These are phyloP conservation scores for Nicotiana knightiana DNA, from an alignment of 257 asterid species.

Conservation along the genomic window DNA sequence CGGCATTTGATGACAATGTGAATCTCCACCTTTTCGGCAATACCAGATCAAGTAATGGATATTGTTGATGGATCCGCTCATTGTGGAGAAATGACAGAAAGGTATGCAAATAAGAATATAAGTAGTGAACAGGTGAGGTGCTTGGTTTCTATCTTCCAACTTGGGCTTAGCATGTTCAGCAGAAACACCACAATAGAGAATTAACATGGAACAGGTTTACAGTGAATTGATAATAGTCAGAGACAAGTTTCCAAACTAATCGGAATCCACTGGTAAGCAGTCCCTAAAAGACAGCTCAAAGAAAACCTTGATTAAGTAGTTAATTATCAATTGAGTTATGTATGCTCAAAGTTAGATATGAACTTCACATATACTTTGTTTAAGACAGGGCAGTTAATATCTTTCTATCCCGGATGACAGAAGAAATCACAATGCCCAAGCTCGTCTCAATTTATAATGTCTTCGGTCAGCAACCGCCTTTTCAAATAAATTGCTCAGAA, in stretches of 20 bases:
- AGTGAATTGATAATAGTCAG: slow-evolving; percentile 15
- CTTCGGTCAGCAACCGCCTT: not conserved
- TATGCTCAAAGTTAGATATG: not conserved
- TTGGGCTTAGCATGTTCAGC: slow-evolving; percentile 30
- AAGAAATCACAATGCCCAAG: not conserved
- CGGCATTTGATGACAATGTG: slow-evolving; percentile 17
- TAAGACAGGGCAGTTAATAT: not conserved
- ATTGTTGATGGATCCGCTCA: slow-evolving; percentile 18
- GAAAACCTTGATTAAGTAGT: not conserved
- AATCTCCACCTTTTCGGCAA: slow-evolving; percentile 26
- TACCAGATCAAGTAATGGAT: slow-evolving; percentile 20
- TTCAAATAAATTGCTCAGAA: not conserved
- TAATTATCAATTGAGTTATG: not conserved
- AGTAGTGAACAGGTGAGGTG: slow-evolving; percentile 12
- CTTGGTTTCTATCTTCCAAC: slow-evolving; percentile 21
- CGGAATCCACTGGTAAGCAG: not conserved
- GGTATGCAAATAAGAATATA: slow-evolving; percentile 14
- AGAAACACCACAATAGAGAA: slow-evolving; percentile 25
- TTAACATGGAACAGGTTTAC: slow-evolving; percentile 23
- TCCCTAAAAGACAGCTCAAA: not conserved
- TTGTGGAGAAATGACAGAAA: slow-evolving; percentile 22
- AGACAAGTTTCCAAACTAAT: not conserved
- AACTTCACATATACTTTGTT: not conserved
- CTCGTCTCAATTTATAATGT: not conserved
- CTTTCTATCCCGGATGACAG: not conserved